Evolutionary conservation across 1,139 yeast species (phyloP).

Genomic region (Candida sp.): DNA sequence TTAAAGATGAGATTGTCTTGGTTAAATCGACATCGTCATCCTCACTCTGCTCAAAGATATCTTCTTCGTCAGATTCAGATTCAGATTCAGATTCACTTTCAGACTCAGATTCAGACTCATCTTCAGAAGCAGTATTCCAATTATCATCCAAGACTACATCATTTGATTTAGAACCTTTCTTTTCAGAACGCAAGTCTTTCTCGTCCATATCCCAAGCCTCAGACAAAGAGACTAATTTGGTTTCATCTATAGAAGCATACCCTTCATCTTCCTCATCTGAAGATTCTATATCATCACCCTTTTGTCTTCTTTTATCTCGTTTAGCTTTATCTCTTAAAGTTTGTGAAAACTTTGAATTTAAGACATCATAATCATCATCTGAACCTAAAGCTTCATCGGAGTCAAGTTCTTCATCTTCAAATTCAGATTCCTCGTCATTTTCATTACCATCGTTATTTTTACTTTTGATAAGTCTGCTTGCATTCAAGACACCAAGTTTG

Average conservation of each 20-base stretch:
- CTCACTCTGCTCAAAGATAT: constrained; percentile 18
- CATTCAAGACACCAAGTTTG: constrained; percentile 42
- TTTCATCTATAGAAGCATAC: constrained; percentile 65
- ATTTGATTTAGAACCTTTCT: constrained; percentile 12
- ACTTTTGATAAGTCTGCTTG: constrained; percentile 28
- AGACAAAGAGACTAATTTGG: constrained; percentile 69
- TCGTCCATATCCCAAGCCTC: constrained; percentile 90
- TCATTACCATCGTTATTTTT: constrained; percentile 20
- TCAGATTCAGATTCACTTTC: constrained; percentile 5
- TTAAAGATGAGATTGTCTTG: constrained; percentile 27
- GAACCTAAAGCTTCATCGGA: constrained; percentile 78
- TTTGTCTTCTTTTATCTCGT: constrained; percentile 24
- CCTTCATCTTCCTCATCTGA: constrained; percentile 37
- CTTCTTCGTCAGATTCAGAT: constrained; percentile 16
- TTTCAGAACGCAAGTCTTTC: constrained; percentile 30
- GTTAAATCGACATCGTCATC: constrained; percentile 33
- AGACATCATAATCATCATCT: constrained; percentile 68
- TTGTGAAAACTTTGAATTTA: constrained; percentile 66
- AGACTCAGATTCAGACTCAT: constrained; percentile 15
- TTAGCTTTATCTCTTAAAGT: constrained; percentile 57
- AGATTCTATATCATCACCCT: constrained; percentile 18
- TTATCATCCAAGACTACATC: constrained; percentile 41
- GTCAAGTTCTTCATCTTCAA: constrained; percentile 67
- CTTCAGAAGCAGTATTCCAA: constrained; percentile 31
- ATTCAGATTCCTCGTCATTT: constrained; percentile 25